Evolutionary conservation across 2,329 filamentous ascomycete genomes (phyloP), one percentile per base, ranked within the genome.

Genomic region (Fusarium sp.): DNA sequence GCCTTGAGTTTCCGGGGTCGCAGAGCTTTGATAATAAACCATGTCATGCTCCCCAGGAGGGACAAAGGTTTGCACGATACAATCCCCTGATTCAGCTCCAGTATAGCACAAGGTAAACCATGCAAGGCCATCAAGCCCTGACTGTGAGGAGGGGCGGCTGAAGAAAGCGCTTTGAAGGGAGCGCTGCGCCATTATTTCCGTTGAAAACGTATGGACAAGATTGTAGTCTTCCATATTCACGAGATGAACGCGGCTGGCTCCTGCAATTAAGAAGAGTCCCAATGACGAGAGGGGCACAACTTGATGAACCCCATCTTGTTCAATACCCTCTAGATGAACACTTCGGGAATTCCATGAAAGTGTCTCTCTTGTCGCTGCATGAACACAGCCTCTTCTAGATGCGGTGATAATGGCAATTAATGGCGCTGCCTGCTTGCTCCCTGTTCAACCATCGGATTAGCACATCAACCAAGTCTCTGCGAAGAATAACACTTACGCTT

Each of bases 91-190:
- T 25, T 89, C 87, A 7, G 84, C 82, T 65, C 88, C 87, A 6
- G 86, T 85, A 76, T 93, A 94, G 17, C 87, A 88, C 27, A 94
- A 80, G 1, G 88, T 90, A n/a, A 94, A 83, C 18, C 87, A 90
- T 33, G 85, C 84, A 3, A 94, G 80, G 1, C 90, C 88, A 2
- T 86, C 81, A 3, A 85, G 86, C 18, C 86, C 87, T 86, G 89
- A 66, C 82, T 83, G 52, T 84, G 84, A 62, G 82, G 85, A 47
- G 31, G 76, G 68, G 38, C 76, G 75, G 35, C 66, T 68, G 3
- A 87, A 86, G 75, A 90, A 88, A 62, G 91, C 86, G 55, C 88
- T 88, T 53, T 88, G 86, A 20, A 94, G 83, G 1, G 90, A 88
- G 39, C 87, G 86, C 8, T 86, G 84, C 64, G 87, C 85, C 77